These are phyloP conservation scores for Lodderomyces beijingensis DNA, from an alignment of 1,139 yeast species.

Conservation along the genomic window DNA sequence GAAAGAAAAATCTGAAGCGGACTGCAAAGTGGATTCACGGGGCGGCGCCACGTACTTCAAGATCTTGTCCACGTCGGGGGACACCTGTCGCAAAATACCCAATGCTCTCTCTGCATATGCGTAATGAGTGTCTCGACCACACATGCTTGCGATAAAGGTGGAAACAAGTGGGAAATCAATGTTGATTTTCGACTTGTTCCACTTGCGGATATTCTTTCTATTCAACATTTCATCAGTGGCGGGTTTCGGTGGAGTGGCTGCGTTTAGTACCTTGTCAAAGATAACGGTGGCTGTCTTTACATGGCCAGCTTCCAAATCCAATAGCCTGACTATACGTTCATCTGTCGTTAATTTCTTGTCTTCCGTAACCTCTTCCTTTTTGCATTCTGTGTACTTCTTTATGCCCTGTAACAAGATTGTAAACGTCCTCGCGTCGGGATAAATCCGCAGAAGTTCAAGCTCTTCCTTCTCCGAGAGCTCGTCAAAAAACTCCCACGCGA, in stretches of 20 bases:
- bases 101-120: slow-evolving; percentile 19
- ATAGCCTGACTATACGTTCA: slow-evolving; percentile 21
- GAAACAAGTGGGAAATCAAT: slow-evolving; percentile 21
- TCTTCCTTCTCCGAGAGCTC: slow-evolving; percentile 19
- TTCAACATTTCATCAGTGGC: background rate
- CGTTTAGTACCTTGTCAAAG: slow-evolving; percentile 22
- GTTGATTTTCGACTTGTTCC: slow-evolving; percentile 5
- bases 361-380: slow-evolving; percentile 16
- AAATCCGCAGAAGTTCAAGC: slow-evolving; percentile 13
- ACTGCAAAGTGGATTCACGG: background rate
- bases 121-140: slow-evolving; percentile 30
- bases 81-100: slow-evolving; percentile 7
- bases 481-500: slow-evolving; percentile 41
- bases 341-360: slow-evolving; percentile 15
- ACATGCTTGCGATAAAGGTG: slow-evolving; percentile 28
- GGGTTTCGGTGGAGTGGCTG: slow-evolving; percentile 29
- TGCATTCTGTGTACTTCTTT: slow-evolving; percentile 19
- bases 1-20: slow-evolving; percentile 6
- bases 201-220: slow-evolving; percentile 2
- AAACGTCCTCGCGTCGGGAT: slow-evolving; percentile 36
- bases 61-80: slow-evolving; percentile 28
- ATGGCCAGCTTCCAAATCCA: slow-evolving; percentile 27
- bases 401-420: slow-evolving; percentile 40
- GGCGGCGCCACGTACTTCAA: slow-evolving; percentile 13
- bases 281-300: slow-evolving; percentile 26